Conservation (phyloP, 1,284 basidiomycete genomes). For the Trametes versicolor region DNA sequence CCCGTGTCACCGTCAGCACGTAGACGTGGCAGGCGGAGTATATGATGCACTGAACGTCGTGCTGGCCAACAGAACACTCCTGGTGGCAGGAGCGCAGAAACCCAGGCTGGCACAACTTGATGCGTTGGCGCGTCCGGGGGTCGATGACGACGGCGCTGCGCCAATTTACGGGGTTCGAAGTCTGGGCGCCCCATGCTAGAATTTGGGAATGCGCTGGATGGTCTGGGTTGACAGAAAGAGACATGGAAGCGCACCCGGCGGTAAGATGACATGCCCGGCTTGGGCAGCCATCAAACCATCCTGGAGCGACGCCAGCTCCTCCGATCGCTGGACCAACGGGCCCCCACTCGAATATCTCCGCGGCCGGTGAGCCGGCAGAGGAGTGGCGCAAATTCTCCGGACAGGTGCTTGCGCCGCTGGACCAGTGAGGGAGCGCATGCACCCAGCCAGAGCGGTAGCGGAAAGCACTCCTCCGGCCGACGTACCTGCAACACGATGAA, state of each 20-base stretch:
- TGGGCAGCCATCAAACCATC: conserved; percentile 8
- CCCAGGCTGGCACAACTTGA: neutral
- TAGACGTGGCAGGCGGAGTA: neutral
- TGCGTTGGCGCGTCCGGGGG: neutral
- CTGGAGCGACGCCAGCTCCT: neutral
- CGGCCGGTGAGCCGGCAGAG: neutral
- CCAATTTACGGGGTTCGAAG: neutral
- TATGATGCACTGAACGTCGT: neutral
- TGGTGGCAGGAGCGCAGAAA: too few species aligned
- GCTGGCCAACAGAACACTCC: too few species aligned
- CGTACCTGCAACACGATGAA: conserved; percentile 2
- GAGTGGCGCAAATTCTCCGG: neutral
- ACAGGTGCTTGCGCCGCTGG: conserved; percentile 2
- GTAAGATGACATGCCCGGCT: neutral
- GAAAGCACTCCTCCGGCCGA: neutral
- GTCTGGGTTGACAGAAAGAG: neutral
- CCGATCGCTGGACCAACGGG: conserved; percentile 20
- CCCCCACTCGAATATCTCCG: conserved; percentile 23
- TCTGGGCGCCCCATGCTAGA: neutral
- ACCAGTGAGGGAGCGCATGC: neutral
- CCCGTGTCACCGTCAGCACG: neutral
- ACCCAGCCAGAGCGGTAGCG: neutral
- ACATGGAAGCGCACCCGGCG: conserved; percentile 7
- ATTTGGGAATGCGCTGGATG: neutral
- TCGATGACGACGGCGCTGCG: neutral